A percentile compares a stretch with the other conserved stretches of the same genome.
These are phyloP conservation scores for Ceratocystis lukuohia DNA, from an alignment of 2,329 filamentous ascomycete species.

Conservation along the genomic window DNA sequence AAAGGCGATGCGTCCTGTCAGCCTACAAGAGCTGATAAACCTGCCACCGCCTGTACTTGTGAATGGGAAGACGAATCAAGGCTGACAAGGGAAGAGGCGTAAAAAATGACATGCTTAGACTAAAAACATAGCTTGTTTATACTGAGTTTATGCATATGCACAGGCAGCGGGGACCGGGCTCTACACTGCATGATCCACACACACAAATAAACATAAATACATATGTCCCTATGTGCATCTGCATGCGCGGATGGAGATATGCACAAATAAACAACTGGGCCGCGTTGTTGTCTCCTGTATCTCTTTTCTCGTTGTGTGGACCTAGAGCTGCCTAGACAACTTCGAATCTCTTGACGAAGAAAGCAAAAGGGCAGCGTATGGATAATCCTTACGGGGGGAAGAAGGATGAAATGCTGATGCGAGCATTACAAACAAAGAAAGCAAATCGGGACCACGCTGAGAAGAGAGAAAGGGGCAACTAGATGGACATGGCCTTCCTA, in stretches of 20 bases:
- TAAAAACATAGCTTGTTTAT: too few species aligned
- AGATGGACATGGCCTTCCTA: not conserved
- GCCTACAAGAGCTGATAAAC: too few species aligned
- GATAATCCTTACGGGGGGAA: not conserved
- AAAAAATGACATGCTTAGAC: too few species aligned
- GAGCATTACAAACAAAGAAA: too few species aligned
- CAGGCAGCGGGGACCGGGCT: too few species aligned
- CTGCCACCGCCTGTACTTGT: too few species aligned
- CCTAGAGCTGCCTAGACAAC: not conserved
- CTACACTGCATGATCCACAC: not conserved
- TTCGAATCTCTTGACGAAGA: not conserved
- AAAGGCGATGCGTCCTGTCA: too few species aligned
- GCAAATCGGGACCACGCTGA: too few species aligned
- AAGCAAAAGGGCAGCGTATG: not conserved
- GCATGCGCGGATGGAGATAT: not conserved
- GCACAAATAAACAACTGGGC: not conserved
- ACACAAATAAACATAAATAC: not conserved
- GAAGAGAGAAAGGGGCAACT: not conserved
- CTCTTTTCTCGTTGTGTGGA: not conserved
- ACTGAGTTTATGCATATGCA: too few species aligned
- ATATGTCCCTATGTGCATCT: not conserved
- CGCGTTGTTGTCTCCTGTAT: not conserved
- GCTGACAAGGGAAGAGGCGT: too few species aligned
- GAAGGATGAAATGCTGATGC: not conserved
- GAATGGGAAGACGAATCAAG: too few species aligned